These are phyloP conservation scores for Blastobotrys robertii DNA, from an alignment of 805 yeast genomes.

Conservation along the genomic window DNA sequence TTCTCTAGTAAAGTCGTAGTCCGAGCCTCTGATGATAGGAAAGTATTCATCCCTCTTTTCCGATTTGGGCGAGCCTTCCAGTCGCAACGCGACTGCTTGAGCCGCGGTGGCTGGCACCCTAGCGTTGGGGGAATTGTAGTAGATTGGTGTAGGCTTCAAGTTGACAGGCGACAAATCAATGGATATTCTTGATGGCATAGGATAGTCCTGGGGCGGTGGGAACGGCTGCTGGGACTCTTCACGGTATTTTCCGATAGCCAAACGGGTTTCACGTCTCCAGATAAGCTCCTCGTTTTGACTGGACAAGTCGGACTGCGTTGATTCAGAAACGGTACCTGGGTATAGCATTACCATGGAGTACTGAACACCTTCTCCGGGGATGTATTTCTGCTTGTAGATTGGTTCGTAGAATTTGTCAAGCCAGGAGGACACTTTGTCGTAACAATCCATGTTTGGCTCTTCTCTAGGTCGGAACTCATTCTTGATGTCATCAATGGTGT, in stretches of 20 bases:
- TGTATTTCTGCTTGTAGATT: neutral
- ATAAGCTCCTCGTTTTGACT: neutral
- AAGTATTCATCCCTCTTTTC: too few species aligned
- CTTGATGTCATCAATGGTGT: neutral
- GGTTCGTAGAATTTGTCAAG: conserved; percentile 3
- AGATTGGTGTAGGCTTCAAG: too few species aligned
- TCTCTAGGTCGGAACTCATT: conserved; percentile 4
- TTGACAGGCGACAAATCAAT: neutral
- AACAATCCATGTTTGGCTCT: conserved; percentile 5
- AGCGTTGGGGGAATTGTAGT: too few species aligned
- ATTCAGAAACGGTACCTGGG: neutral
- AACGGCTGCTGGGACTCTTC: neutral
- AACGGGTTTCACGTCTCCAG: neutral
- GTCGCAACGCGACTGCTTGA: too few species aligned
- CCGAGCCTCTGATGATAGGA: too few species aligned
- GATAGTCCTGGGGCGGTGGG: too few species aligned
- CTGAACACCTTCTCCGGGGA: neutral
- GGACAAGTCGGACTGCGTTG: neutral
- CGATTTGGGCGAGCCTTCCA: too few species aligned
- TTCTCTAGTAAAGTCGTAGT: too few species aligned
- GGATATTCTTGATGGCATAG: neutral
- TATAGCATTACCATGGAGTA: neutral
- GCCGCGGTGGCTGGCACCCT: too few species aligned
- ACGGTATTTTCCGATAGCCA: neutral
- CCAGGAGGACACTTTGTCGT: conserved; percentile 5